phyloP scores from a whole-genome alignment of 2,329 filamentous ascomycete species.

The Diaporthe ilicicola region DNA sequence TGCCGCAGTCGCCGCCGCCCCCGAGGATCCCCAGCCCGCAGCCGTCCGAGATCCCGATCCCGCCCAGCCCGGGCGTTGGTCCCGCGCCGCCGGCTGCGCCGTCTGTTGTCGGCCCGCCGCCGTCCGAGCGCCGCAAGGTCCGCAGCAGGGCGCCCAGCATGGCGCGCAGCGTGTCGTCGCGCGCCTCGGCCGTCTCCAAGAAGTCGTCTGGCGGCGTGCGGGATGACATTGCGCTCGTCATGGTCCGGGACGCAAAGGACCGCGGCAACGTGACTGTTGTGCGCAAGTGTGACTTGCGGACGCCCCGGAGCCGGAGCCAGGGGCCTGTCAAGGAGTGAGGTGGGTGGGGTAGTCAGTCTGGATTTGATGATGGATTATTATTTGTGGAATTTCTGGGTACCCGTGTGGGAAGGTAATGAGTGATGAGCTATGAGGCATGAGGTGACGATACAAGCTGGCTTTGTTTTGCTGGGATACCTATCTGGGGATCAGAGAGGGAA shows the following conservation, averaged over 20 bases:
- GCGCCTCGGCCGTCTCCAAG: slow-evolving; percentile 21
- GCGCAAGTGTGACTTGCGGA: slow-evolving; percentile 29
- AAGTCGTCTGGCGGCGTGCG: neutral
- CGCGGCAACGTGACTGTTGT: slow-evolving; percentile 28
- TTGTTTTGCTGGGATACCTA: neutral
- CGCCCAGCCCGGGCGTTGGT: slow-evolving; percentile 1
- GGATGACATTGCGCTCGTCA: slow-evolving; percentile 33
- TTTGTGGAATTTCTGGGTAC: too few relatives aligned
- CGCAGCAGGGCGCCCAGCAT: slow-evolving; percentile 32
- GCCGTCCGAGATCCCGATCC: neutral
- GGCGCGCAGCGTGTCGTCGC: slow-evolving; percentile 31
- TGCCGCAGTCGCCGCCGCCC: neutral
- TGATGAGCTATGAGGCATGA: slow-evolving; percentile 8
- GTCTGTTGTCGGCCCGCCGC: too few relatives aligned
- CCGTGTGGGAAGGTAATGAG: neutral
- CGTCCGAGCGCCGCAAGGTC: slow-evolving; percentile 18
- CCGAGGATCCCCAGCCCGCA: neutral
- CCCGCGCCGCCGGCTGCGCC: neutral
- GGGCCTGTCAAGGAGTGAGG: slow-evolving; percentile 29
- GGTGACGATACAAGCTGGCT: neutral
- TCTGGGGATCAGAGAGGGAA: too few relatives aligned
- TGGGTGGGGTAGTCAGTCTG: neutral
- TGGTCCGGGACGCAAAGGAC: slow-evolving; percentile 31
- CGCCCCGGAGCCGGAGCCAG: slow-evolving; percentile 28
- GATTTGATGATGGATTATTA: too few relatives aligned